Conservation (phyloP, 179 eudicot genomes). For the Pouteria campechiana region DNA sequence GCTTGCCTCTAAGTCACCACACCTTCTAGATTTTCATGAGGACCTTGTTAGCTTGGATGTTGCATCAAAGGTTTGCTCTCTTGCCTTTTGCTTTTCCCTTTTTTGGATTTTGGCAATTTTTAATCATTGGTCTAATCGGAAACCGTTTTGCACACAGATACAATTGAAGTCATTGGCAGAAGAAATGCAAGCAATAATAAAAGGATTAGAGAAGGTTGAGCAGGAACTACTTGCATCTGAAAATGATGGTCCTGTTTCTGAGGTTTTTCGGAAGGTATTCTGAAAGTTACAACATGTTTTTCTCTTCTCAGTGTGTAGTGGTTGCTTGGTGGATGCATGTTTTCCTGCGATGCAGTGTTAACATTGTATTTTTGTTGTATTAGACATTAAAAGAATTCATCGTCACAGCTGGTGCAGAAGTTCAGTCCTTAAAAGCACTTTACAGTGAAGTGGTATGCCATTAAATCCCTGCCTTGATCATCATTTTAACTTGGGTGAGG, state of each 20-base stretch:
- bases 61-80: conserved; percentile 60
- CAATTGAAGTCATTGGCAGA: conserved; percentile 86
- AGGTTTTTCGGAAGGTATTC: conserved; percentile 54
- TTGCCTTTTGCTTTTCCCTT: neutral
- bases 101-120: neutral
- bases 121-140: conserved; percentile 1
- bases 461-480: neutral
- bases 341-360: too few relatives aligned
- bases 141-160: conserved; percentile 38
- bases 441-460: conserved; percentile 59
- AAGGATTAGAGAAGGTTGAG: conserved; percentile 69
- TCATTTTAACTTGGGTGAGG: neutral
- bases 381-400: conserved; percentile 64
- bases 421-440: conserved; percentile 48
- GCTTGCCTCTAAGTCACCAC: conserved; percentile 61
- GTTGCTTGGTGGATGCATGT: too few relatives aligned
- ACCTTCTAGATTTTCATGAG: conserved; percentile 63
- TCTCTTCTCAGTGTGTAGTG: neutral
- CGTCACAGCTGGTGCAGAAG: conserved; percentile 53
- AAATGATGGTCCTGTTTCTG: conserved; percentile 80
- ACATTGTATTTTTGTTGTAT: too few relatives aligned
- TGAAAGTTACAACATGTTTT: neutral
- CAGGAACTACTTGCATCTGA: conserved; percentile 67
- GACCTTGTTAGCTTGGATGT: conserved; percentile 77
- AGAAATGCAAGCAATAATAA: conserved; percentile 89